phyloP scores from a whole-genome alignment of 2,329 filamentous ascomycete species.

The Exophiala spinifera region DNA sequence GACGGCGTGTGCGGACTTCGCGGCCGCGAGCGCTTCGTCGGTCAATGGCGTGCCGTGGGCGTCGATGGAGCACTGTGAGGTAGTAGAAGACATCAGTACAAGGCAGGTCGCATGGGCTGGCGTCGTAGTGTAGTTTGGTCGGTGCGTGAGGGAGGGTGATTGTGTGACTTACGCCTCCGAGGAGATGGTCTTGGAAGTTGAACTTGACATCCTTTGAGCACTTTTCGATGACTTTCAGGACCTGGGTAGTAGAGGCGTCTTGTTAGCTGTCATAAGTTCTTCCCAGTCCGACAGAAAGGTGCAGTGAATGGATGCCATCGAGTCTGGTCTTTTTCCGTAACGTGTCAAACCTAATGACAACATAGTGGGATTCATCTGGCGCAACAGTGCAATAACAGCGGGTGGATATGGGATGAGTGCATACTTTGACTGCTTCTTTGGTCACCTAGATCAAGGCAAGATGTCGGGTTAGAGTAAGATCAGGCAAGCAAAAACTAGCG shows the following conservation, averaged over 20 bases:
- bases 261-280: conserved; percentile 4
- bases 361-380: background rate
- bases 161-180: conserved; percentile 78
- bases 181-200: conserved; percentile 83
- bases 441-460: conserved; percentile 59
- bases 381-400: background rate
- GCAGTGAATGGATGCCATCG: no score
- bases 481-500: no score
- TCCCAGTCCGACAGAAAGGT: background rate
- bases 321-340: no score
- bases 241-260: conserved; percentile 45
- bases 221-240: conserved; percentile 75
- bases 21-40: conserved; percentile 75
- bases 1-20: conserved; percentile 82
- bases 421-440: conserved; percentile 79
- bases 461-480: background rate
- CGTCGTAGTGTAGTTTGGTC: no score
- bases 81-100: no score
- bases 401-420: conserved; percentile 13
- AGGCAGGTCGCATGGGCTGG: no score
- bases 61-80: conserved; percentile 76
- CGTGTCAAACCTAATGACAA: no score
- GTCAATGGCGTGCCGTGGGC: conserved; percentile 74
- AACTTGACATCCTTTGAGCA: conserved; percentile 69
- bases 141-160: background rate